Evolutionary conservation across 371 early-diverging fungal genomes (phyloP), one percentile per base, ranked within the genome.

Genomic region (Rhizopus sp.): DNA sequence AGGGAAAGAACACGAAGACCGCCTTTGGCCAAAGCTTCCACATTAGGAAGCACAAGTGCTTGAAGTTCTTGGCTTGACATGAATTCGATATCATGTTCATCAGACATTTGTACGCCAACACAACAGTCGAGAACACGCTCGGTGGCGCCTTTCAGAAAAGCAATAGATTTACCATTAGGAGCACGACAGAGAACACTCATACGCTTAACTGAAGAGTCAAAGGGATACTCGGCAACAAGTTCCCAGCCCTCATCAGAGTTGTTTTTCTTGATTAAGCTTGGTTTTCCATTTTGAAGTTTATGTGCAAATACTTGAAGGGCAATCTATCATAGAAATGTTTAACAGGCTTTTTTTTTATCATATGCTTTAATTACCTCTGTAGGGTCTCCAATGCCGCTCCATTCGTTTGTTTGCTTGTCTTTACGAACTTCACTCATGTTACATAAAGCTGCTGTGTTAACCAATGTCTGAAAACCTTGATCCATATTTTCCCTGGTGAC

Each of bases 131-230:
- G 68, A 0, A 88, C 84, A 37, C 88, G 87, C 69, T 92, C 91
- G 8, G 90, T 89, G 7, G 91, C 92, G 39, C 90, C 91, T 62
- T 91, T 91, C 17, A 83, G 62, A 49, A 74, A 81, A 32, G 74
- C 74, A 32, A 70, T 38, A 72, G 77, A 54, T 57, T 68, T 64
- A 59, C 89, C 70, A 67, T 81, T 13, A 60, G 87, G 68, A 69
- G 87, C 66, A 71, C 80, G 61, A 51, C 81, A 80, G 3, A 94
- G 78, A 12, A 94, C 90, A 66, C 88, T 88, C 97, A 97, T 97
- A 45, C 95, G 87, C 72, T 97, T 97, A 49, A 95, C 81, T 12
- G 87, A 83, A 13, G 92, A 91, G 71, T 90, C 90, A 62, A 92
- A 93, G 5, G 92, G 88, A 58, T 82, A 88, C 72, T 92, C 92